Base-by-base conservation (phyloP, 306 rosid genomes). In the Echinosophora koreensis region DNA sequence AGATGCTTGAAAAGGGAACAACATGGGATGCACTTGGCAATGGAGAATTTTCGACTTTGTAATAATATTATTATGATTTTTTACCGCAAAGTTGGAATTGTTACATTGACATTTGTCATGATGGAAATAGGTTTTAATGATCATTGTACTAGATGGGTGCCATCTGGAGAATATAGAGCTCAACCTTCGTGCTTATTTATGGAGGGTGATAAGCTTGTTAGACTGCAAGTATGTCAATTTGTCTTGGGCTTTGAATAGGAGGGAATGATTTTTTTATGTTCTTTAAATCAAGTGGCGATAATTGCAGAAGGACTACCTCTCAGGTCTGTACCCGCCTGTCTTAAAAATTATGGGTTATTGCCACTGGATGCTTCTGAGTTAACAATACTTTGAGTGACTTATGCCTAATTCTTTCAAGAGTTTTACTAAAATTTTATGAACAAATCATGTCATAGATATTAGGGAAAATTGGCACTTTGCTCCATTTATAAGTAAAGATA, bases 21-120 rank as follows among this genome's bases (percentile, higher is more conserved):
- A 14, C 18, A n/a, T 3, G 55, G 18, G 39, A 66, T 69, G 69
- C 56, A 4, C 15, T 76, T 49, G 52, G 10, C 52, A 58, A n/a
- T 14, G 42, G 62, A 49, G 35, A 64, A 32, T 57, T 57, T 69
- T 34, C 44, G 4, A 47, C 27, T 68, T 67, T 82, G 77, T 83
- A 73, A 73, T 83, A 68, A 73, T 61, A 66, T 72, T 72, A 1
- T 52, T 78, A 41, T 61, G 61, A 11, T 66, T 51, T 78, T 68
- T 68, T 7, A 10, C 38, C 15, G 9, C 64, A 38, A 34, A 55
- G 1, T 63, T 75, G 73, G 72, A 67, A 68, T 50, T 61, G 41
- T 72, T 71, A 8, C 9, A n/a, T 28, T 13, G 57, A 42, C 66
- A 17, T 49, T 83, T 66, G 22, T 51, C 30, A 68, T 18, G 22